phyloP scores from a whole-genome alignment of 2,329 filamentous ascomycete genomes.

The Fusarium sp. region DNA sequence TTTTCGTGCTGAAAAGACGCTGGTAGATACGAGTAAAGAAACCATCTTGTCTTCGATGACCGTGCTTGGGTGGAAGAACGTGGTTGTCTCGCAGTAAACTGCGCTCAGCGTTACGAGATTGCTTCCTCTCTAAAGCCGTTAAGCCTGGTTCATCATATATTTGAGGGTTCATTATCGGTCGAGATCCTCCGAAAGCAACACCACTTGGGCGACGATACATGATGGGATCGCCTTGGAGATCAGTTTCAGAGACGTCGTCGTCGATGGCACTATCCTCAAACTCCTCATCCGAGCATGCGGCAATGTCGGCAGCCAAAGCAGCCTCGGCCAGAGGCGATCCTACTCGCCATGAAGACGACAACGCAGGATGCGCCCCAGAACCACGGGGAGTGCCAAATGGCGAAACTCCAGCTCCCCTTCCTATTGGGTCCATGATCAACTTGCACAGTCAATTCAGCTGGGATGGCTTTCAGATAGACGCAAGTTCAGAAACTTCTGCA shows the following conservation, averaged over 20 bases:
- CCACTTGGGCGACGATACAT: conserved; percentile 82
- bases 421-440: conserved; percentile 33
- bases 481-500: conserved; percentile 21
- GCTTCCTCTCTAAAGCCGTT: conserved; percentile 66
- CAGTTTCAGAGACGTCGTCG: conserved; percentile 48
- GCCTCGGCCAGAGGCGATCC: conserved; percentile 74
- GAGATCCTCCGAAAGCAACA: conserved; percentile 76
- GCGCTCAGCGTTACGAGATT: conserved; percentile 67
- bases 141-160: conserved; percentile 59
- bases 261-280: conserved; percentile 50
- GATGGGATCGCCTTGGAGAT: conserved; percentile 57
- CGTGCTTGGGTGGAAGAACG: conserved; percentile 71
- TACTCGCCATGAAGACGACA: conserved; percentile 64
- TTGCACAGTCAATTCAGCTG: conserved; percentile 4
- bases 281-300: conserved; percentile 70
- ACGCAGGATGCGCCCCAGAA: conserved; percentile 34
- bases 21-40: conserved; percentile 58
- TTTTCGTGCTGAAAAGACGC: conserved; percentile 67
- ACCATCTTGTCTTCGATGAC: conserved; percentile 47
- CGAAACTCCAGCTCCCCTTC: conserved; percentile 36
- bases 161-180: conserved; percentile 74
- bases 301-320: conserved; percentile 73
- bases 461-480: conserved; percentile 8
- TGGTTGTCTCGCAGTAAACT: conserved; percentile 74
- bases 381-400: conserved; percentile 39